Evolutionary conservation across 345 rosid species (phyloP).

Genomic region (Brassica incana): DNA sequence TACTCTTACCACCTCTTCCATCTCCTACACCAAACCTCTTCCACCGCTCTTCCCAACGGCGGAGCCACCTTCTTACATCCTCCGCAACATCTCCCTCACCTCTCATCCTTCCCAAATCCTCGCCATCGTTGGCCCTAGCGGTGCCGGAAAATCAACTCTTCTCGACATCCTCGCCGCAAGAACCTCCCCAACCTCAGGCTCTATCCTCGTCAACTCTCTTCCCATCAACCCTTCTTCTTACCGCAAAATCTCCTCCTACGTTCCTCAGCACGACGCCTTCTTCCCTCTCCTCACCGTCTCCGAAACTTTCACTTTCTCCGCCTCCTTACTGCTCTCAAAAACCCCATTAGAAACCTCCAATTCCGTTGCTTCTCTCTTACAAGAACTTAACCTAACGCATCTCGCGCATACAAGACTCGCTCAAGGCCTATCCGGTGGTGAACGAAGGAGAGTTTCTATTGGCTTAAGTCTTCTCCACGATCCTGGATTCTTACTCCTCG

Average conservation of each 20-base stretch:
- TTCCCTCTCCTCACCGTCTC: constrained; percentile 74
- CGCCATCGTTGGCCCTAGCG: constrained; percentile 94
- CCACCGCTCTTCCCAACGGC: constrained; percentile 27
- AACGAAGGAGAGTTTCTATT: constrained; percentile 76
- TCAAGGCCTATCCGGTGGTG: constrained; percentile 76
- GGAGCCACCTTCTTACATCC: constrained; percentile 57
- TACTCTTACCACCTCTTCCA: constrained; percentile 64
- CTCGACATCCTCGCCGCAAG: constrained; percentile 87
- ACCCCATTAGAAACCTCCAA: constrained; percentile 23
- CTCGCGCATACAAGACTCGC: constrained; percentile 56
- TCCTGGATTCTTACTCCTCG: constrained; percentile 78
- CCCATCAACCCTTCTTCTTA: constrained; percentile 75
- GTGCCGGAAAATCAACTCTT: constrained; percentile 95
- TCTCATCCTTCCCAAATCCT: constrained; percentile 83
- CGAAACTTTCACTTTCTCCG: constrained; percentile 77
- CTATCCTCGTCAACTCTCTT: constrained; percentile 61
- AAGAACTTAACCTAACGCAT: constrained; percentile 64
- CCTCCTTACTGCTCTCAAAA: constrained; percentile 57
- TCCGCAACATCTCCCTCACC: constrained; percentile 62
- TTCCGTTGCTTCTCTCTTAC: constrained; percentile 54
- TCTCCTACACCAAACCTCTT: constrained; percentile 66
- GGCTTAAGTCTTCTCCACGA: constrained; percentile 87
- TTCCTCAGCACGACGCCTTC: constrained; percentile 85
- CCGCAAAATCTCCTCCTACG: constrained; percentile 83
- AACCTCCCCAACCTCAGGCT: constrained; percentile 70